A percentile compares a stretch with the other conserved stretches of the same genome.
phyloP scores from a whole-genome alignment of 495 filamentous ascomycete species.

The Penicillium argentinense region DNA sequence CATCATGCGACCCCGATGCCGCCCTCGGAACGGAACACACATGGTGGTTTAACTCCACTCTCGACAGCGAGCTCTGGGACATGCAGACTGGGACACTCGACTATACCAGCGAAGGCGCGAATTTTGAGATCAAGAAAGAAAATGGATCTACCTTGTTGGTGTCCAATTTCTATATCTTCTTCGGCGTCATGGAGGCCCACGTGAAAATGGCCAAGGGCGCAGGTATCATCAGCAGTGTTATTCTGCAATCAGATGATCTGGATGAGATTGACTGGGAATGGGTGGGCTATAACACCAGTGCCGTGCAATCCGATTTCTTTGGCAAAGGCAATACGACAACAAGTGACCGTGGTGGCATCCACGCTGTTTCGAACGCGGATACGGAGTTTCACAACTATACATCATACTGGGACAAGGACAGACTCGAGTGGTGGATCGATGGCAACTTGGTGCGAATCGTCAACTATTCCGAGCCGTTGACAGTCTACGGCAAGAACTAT shows the following conservation, averaged over 20 bases:
- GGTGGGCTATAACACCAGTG: constrained; percentile 45
- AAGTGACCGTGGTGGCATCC: constrained; percentile 58
- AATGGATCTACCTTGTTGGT: constrained; percentile 48
- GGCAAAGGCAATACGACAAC: constrained; percentile 74
- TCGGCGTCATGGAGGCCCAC: constrained; percentile 65
- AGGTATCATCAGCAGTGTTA: constrained; percentile 75
- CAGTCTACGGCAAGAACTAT: constrained; percentile 57
- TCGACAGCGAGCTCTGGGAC: constrained; percentile 58
- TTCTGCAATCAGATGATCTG: constrained; percentile 76
- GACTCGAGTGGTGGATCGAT: constrained; percentile 76
- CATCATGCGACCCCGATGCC: constrained; percentile 66
- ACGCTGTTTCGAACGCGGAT: constrained; percentile 55
- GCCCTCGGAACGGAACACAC: constrained; percentile 73
- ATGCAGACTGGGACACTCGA: constrained; percentile 59
- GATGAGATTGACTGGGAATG: constrained; percentile 85
- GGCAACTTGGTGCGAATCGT: constrained; percentile 66
- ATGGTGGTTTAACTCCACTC: constrained; percentile 75
- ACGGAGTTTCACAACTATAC: constrained; percentile 71
- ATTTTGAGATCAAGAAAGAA: constrained; percentile 63
- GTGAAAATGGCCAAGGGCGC: constrained; percentile 63
- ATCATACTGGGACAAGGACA: constrained; percentile 74
- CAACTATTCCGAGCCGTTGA: constrained; percentile 30
- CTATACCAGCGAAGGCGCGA: constrained; percentile 59
- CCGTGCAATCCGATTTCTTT: constrained; percentile 84
- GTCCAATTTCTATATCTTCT: constrained; percentile 77